phyloP scores from a whole-genome alignment of 2,329 filamentous ascomycete species.

The Lachnellula hyalina region DNA sequence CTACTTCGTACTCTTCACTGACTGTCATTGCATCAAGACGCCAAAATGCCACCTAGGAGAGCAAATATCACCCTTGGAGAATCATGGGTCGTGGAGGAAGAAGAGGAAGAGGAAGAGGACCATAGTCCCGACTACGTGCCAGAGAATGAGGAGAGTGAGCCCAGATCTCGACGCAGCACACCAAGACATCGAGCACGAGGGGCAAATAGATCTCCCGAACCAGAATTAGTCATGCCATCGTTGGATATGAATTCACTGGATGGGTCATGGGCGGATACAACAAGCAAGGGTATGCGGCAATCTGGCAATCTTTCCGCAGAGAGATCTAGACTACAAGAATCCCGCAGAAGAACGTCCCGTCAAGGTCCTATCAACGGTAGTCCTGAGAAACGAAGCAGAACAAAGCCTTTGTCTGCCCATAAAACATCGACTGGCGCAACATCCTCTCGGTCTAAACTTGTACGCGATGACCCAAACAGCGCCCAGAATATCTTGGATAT shows the following conservation, averaged over 20 bases:
- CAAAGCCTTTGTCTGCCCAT: conserved; percentile 1
- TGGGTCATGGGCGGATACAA: conserved; percentile 25
- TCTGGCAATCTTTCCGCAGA: conserved; percentile 12
- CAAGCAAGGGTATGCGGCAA: conserved; percentile 16
- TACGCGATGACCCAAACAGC: not conserved
- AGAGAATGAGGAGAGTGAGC: conserved; percentile 15
- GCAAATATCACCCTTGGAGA: conserved; percentile 24
- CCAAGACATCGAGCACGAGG: conserved; percentile 18
- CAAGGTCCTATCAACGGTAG: conserved; percentile 14
- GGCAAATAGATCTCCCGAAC: conserved; percentile 26
- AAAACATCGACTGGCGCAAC: not conserved
- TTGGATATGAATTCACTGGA: conserved; percentile 27
- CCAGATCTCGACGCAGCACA: conserved; percentile 7
- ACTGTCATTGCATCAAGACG: not conserved
- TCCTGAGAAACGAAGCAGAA: conserved; percentile 19
- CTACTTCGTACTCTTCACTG: not conserved
- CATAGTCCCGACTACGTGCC: conserved; percentile 20
- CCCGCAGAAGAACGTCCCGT: conserved; percentile 17
- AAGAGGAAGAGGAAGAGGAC: conserved; percentile 7
- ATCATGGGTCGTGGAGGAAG: conserved; percentile 30
- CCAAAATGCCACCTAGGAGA: conserved; percentile 19
- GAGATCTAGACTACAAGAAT: conserved; percentile 6
- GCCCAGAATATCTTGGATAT: conserved; percentile 20
- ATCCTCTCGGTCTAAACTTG: not conserved
- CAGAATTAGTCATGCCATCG: conserved; percentile 31